Percentiles rank a stretch among this genome's conserved stretches.
Evolutionary conservation across 768 basidiomycete species (phyloP).

Genomic region (Ramaria rubella): DNA sequence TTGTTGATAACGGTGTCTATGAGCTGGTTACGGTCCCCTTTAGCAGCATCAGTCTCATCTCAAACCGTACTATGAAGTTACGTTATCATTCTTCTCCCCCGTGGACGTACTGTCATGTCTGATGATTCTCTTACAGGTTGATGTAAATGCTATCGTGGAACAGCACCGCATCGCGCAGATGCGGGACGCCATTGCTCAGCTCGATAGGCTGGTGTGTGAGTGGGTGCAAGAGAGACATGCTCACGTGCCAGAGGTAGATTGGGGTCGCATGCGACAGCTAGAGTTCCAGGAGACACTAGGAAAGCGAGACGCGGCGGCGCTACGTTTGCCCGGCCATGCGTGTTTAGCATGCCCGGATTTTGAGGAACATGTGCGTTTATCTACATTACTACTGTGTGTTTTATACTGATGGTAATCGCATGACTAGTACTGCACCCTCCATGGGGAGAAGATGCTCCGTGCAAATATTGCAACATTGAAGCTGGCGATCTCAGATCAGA

Average conservation of each 20-base stretch:
- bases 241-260: slow-evolving; percentile 70
- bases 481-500: slow-evolving; percentile 89
- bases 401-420: not conserved
- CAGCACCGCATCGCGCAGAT: slow-evolving; percentile 56
- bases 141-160: slow-evolving; percentile 62
- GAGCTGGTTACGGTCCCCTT: slow-evolving; percentile 60
- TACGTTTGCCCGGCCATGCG: slow-evolving; percentile 34
- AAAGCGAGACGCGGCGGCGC: slow-evolving; percentile 43
- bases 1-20: slow-evolving; percentile 51
- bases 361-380: slow-evolving; percentile 58
- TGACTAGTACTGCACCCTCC: slow-evolving; percentile 65
- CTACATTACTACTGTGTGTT: slow-evolving; percentile 9
- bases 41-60: slow-evolving; percentile 70
- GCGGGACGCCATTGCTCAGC: slow-evolving; percentile 44
- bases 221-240: slow-evolving; percentile 38
- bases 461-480: slow-evolving; percentile 73
- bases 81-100: slow-evolving; percentile 4
- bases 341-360: slow-evolving; percentile 67
- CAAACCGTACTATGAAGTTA: slow-evolving; percentile 67
- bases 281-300: slow-evolving; percentile 86
- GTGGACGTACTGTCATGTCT: slow-evolving; percentile 6
- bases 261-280: slow-evolving; percentile 73
- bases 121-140: slow-evolving; percentile 56
- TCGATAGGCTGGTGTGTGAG: slow-evolving; percentile 48
- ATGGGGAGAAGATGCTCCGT: slow-evolving; percentile 68